Base-by-base conservation (phyloP, 2,329 filamentous ascomycete genomes). In the Zalaria obscura region DNA sequence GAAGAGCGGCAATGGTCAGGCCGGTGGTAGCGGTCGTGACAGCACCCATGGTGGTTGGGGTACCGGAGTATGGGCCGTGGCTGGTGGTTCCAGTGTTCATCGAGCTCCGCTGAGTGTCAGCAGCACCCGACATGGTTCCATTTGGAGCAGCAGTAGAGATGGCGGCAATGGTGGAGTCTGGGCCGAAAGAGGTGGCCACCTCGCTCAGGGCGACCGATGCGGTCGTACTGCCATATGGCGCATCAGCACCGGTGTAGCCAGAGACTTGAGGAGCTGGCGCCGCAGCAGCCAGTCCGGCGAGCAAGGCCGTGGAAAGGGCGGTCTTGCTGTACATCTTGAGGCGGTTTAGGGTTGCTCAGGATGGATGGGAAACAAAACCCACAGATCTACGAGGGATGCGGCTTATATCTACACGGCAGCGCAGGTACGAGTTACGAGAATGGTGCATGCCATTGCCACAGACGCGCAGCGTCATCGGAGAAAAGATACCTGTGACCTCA, bases 21-120 rank as follows among this genome's bases (percentile, higher is more conserved):
- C 73, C 76, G 0, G 78, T 47, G 0, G 76, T 68, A 0, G 62
- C 64, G 29, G 72, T 80, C 5, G 69, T 72, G 3, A 82, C 58
- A 25, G 83, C 83, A 3, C 83, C 83, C 0, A 76, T 85, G 0
- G 75, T 82, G 0, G 79, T 83, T 0, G 79, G 63, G 0, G 71
- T 70, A 3, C 83, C 83, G 3, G 62, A 73, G 57, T 68, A 89
- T 0, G 80, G 70, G 0, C 81, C 82, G 55, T 89, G 82, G 4
- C 70, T 75, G 2, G 78, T 80, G 4, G 75, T 66, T 27, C 80
- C 72, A 32, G 69, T 73, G 9, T 69, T 58, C 42, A 68, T 58
- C 36, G 63, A 62, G 48, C 66, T 72, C 40, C 67, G 54, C 44
- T 68, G 60, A 3, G 72, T 63, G 31, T 56, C 60, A 29, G 57